Percentiles rank a stretch among this genome's conserved stretches.
These are phyloP conservation scores for Antitrichia curtipendula DNA, from an alignment of 225 moss, liverwort and hornwort genomes.

Conservation along the genomic window DNA sequence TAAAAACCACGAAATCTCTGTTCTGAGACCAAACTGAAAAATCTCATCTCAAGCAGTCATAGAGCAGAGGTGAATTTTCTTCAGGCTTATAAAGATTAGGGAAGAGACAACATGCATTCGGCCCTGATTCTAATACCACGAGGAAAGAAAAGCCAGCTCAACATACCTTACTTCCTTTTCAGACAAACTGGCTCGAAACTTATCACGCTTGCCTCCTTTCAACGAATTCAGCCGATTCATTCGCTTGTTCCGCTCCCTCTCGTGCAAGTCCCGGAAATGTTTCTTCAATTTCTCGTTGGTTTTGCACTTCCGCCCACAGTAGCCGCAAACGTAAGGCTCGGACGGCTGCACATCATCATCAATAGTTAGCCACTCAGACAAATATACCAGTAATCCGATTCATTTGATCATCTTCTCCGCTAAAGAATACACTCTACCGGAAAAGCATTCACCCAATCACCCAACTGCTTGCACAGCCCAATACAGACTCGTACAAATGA, in stretches of 20 bases:
- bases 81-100: neutral
- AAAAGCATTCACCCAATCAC: neutral
- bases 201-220: conserved; percentile 56
- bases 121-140: neutral
- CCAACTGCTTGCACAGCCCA: neutral
- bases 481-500: neutral
- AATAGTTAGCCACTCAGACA: neutral
- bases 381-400: neutral
- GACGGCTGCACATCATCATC: conserved; percentile 21
- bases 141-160: neutral
- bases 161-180: conserved; percentile 44
- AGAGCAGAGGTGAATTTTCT: neutral
- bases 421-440: neutral
- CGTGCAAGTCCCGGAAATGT: conserved; percentile 87
- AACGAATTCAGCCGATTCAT: conserved; percentile 73
- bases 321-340: conserved; percentile 79
- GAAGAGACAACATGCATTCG: neutral
- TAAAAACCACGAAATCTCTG: neutral
- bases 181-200: conserved; percentile 23
- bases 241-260: conserved; percentile 92
- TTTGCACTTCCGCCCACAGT: conserved; percentile 88
- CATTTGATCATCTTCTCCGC: neutral
- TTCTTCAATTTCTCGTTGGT: conserved; percentile 80
- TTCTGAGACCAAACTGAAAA: too few relatives aligned
- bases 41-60: neutral